Percentiles rank a stretch among this genome's conserved stretches.
Evolutionary conservation across 2,329 filamentous ascomycete species (phyloP).

Genomic region (Exserohilum rostratum): DNA sequence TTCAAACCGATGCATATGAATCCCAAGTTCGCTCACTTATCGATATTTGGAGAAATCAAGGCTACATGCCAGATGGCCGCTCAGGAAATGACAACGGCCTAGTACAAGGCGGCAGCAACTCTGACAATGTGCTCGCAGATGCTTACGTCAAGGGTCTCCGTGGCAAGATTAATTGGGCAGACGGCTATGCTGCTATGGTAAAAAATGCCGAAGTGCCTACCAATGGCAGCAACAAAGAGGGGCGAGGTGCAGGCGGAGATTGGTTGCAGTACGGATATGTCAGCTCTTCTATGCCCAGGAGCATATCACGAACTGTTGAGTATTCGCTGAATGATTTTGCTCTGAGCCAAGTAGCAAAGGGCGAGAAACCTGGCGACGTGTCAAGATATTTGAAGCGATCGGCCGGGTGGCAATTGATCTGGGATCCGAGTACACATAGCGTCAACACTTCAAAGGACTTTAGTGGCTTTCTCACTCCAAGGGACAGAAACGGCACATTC

Average conservation of each 20-base stretch:
- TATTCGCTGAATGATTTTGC: conserved; percentile 51
- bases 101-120: conserved; percentile 71
- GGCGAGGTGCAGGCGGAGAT: conserved; percentile 70
- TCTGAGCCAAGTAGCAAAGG: conserved; percentile 45
- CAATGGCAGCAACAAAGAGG: conserved; percentile 66
- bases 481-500: conserved; percentile 24
- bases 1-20: conserved; percentile 68
- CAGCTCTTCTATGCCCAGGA: conserved; percentile 29
- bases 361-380: conserved; percentile 45
- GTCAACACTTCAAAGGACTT: conserved; percentile 13
- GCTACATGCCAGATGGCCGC: conserved; percentile 68
- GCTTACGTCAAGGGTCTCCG: conserved; percentile 72
- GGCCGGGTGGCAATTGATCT: conserved; percentile 27
- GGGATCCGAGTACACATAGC: conserved; percentile 19
- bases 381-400: conserved; percentile 48
- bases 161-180: conserved; percentile 67
- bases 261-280: conserved; percentile 70
- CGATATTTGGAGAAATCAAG: conserved; percentile 69
- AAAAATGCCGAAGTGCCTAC: conserved; percentile 69
- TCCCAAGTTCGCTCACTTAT: conserved; percentile 70
- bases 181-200: conserved; percentile 72
- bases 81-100: conserved; percentile 72
- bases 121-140: conserved; percentile 73
- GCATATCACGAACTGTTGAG: conserved; percentile 47
- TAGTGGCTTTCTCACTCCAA: conserved; percentile 29